A percentile compares a stretch with the other conserved stretches of the same genome.
phyloP scores from a whole-genome alignment of 257 asterid genomes.

The Rehmannia glutinosa region DNA sequence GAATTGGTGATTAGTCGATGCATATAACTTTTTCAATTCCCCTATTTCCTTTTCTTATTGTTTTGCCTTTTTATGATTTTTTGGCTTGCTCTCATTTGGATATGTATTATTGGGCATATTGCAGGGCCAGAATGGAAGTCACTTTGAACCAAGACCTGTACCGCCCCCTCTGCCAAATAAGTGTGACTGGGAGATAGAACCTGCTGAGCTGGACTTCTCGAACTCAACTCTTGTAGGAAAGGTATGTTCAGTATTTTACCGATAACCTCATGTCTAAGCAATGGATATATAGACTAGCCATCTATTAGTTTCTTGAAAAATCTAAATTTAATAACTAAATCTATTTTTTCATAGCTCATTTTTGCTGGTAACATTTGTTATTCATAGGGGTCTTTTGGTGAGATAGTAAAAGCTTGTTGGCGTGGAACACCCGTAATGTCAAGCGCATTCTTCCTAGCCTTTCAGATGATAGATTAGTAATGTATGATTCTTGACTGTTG shows the following conservation, averaged over 20 bases:
- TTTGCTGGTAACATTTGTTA: slow-evolving; percentile 30
- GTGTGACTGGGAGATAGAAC: slow-evolving; percentile 99
- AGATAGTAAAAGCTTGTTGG: slow-evolving; percentile 94
- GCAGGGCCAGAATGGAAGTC: slow-evolving; percentile 99
- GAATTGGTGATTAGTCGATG: neutral
- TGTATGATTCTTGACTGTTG: slow-evolving; percentile 47
- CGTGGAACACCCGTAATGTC: slow-evolving; percentile 99
- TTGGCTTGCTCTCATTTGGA: neutral
- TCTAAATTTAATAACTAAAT: no score
- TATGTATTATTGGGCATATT: slow-evolving; percentile 17
- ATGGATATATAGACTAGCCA: slow-evolving; percentile 7
- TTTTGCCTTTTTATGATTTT: neutral
- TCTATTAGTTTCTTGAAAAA: slow-evolving; percentile 2
- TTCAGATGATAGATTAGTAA: slow-evolving; percentile 93
- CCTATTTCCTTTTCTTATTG: neutral
- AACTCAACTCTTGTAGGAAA: slow-evolving; percentile 73
- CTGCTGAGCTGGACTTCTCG: slow-evolving; percentile 85
- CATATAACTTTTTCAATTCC: neutral
- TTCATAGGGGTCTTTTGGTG: slow-evolving; percentile 97
- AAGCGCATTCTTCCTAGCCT: slow-evolving; percentile 98
- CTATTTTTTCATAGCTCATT: slow-evolving; percentile 17
- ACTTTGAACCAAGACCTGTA: slow-evolving; percentile 92
- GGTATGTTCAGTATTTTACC: slow-evolving; percentile 41
- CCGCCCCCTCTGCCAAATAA: slow-evolving; percentile 92
- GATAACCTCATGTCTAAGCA: neutral